Evolutionary conservation across 208 protist genomes (phyloP), one percentile per base, ranked within the genome.

Genomic region (Herpetomonas tarakana): DNA sequence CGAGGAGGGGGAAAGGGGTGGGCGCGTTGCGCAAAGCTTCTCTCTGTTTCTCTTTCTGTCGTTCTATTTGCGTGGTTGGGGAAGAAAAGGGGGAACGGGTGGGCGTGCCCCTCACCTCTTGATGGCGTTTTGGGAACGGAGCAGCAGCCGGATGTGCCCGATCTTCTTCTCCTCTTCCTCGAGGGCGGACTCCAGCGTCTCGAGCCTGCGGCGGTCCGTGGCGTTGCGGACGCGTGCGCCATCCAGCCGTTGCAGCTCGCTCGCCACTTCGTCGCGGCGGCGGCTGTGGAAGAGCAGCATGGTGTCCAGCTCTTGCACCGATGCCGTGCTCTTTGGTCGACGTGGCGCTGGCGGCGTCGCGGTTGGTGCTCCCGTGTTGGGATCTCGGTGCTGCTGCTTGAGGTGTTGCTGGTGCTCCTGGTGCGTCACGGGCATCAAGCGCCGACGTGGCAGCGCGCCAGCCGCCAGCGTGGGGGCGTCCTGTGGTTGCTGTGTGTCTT

Each of bases 221-320:
- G 76, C 81, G 4, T 69, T 88, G 35, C 83, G 80, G 38, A 73
- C 46, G 7, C 81, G 71, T 16, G 60, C 52, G 31, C 58, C 64
- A 55, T 93, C 83, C 19, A 93, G 66, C n/a, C 78, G 79, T 63
- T 76, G 71, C 16, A 93, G 65, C 41, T 83, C 47, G 18, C 31
- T 45, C 24, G 68, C 74, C 25, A 93, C 52, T 29, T 82, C 81
- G 56, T 93, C 86, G 44, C 70, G 78, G n/a, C 22, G 30, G 26
- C 81, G 72, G 46, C 63, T 77, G 59, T 90, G 80, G 12, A 60
- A 50, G 22, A 78, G 68, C 18, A 93, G 69, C 26, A 78, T 30
- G 18, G 68, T 55, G 52, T 93, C 86, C 52, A 93, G 58, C 49
- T 74, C 28, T 56, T 83, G 63, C 0, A 87, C 66, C 9, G 25